These are phyloP conservation scores for Torrubiella hemipterigena DNA, from an alignment of 2,329 filamentous ascomycete species.

Conservation along the genomic window DNA sequence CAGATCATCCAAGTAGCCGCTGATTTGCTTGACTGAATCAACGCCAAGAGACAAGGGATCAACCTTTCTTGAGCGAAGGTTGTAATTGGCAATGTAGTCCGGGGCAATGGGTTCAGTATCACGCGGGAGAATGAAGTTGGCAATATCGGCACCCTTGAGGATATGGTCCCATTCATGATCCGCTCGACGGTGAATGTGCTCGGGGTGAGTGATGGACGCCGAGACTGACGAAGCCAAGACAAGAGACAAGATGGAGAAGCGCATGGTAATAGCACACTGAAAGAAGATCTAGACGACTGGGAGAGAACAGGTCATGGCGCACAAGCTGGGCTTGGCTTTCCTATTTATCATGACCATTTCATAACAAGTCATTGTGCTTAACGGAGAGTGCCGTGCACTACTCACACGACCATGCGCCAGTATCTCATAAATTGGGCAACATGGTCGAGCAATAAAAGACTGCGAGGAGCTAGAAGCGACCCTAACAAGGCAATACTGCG, in stretches of 20 bases:
- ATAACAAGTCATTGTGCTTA: no score
- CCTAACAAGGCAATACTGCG: no score
- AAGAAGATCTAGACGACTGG: not conserved
- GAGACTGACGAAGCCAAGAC: constrained; percentile 1
- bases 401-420: no score
- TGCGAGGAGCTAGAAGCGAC: no score
- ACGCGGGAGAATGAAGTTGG: constrained; percentile 61
- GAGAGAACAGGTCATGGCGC: no score
- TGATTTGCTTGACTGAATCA: constrained; percentile 95
- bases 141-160: constrained; percentile 72
- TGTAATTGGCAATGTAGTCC: constrained; percentile 79
- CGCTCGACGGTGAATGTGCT: constrained; percentile 64
- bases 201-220: constrained; percentile 22
- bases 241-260: constrained; percentile 5
- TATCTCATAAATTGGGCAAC: no score
- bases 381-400: no score
- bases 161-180: constrained; percentile 87
- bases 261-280: not conserved
- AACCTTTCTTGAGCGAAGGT: constrained; percentile 80
- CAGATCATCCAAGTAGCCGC: constrained; percentile 92
- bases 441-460: no score
- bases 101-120: constrained; percentile 59
- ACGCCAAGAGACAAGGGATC: constrained; percentile 75
- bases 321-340: no score
- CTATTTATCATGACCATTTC: no score